A percentile compares a stretch with the other conserved stretches of the same genome.
phyloP scores from a whole-genome alignment of 768 basidiomycete species.

The Pluteus cervinus region DNA sequence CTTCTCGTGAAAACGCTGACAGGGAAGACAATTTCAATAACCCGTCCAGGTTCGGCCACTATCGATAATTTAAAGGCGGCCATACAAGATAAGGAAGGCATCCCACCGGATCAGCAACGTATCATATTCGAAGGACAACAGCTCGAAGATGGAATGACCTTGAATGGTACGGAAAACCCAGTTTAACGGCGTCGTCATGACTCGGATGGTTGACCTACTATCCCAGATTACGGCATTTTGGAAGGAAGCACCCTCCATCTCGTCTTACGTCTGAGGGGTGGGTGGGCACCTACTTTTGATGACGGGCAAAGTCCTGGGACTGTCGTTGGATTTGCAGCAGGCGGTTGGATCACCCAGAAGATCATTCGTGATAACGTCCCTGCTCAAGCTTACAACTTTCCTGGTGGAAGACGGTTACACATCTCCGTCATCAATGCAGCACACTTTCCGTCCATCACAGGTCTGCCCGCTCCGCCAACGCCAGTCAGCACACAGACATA shows the following conservation, averaged over 20 bases:
- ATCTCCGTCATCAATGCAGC: slow-evolving; percentile 10
- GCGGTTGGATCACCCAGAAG: slow-evolving; percentile 16
- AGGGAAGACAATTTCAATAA: too few species aligned
- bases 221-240: slow-evolving; percentile 69
- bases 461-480: slow-evolving; percentile 11
- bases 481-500: slow-evolving; percentile 11
- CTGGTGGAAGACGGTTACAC: slow-evolving; percentile 8
- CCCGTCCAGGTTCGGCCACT: too few species aligned
- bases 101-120: too few species aligned
- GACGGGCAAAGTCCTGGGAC: slow-evolving; percentile 31
- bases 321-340: slow-evolving; percentile 11
- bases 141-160: too few species aligned
- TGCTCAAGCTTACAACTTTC: slow-evolving; percentile 12
- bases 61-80: too few species aligned
- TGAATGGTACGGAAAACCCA: too few species aligned
- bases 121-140: too few species aligned
- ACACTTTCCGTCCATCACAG: slow-evolving; percentile 11
- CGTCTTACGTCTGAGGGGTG: slow-evolving; percentile 54
- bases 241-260: slow-evolving; percentile 66
- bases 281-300: too few species aligned
- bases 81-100: too few species aligned
- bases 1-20: too few species aligned
- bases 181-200: too few species aligned
- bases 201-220: too few species aligned
- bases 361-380: slow-evolving; percentile 13